These are phyloP conservation scores for Pleurotus platypus DNA, from an alignment of 768 basidiomycete species.

Conservation along the genomic window DNA sequence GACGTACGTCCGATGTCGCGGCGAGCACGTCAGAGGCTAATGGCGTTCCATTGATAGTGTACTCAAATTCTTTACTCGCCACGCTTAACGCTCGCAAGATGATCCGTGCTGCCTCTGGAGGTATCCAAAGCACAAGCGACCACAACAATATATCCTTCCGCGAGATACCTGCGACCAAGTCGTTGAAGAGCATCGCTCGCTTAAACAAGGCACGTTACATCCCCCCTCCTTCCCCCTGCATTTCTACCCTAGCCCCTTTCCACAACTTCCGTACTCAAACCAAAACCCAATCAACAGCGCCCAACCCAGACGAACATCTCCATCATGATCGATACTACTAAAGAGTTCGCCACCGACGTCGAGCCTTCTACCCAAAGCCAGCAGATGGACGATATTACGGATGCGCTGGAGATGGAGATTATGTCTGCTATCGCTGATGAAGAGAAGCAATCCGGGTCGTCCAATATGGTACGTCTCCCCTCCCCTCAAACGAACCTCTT, in stretches of 20 bases:
- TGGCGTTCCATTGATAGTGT: constrained; percentile 25
- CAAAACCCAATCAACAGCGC: constrained; percentile 19
- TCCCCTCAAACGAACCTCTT: background rate
- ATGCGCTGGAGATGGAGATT: background rate
- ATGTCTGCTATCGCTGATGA: constrained; percentile 1
- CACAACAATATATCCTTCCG: constrained; percentile 12
- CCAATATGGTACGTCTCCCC: background rate
- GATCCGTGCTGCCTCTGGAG: constrained; percentile 29
- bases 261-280: too few relatives aligned
- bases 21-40: background rate
- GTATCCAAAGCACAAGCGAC: constrained; percentile 24
- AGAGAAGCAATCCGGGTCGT: background rate
- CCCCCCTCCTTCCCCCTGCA: too few relatives aligned
- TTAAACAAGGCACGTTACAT: background rate
- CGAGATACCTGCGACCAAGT: constrained; percentile 5
- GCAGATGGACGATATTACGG: background rate
- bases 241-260: background rate
- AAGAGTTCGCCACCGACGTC: constrained; percentile 41
- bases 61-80: constrained; percentile 49
- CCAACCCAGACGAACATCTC: constrained; percentile 38
- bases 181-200: background rate
- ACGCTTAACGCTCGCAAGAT: constrained; percentile 45
- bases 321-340: constrained; percentile 54
- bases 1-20: constrained; percentile 28
- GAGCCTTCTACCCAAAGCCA: background rate